phyloP scores from a whole-genome alignment of 352 stramenopile genomes.

The Globisporangium spiculum region DNA sequence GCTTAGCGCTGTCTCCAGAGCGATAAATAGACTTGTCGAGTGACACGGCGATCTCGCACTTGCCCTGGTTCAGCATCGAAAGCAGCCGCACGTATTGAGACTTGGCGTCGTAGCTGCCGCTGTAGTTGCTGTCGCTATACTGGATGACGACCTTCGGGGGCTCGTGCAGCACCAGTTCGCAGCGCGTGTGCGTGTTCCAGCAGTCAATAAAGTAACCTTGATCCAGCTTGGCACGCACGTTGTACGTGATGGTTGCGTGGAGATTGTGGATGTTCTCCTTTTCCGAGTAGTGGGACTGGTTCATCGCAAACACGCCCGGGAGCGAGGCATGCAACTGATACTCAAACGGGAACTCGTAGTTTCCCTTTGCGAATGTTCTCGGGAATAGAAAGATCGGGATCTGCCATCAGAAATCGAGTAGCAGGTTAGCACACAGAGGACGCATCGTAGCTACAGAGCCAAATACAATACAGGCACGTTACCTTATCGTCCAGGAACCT shows the following conservation, averaged over 20 bases:
- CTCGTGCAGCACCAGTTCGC: constrained; percentile 29
- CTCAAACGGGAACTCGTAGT: constrained; percentile 26
- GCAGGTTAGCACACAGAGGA: background rate
- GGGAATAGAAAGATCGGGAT: constrained; percentile 24
- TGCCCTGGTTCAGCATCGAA: constrained; percentile 37
- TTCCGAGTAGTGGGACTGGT: background rate
- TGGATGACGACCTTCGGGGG: constrained; percentile 24
- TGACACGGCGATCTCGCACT: constrained; percentile 27
- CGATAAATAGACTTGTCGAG: constrained; percentile 40
- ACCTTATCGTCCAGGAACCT: constrained; percentile 14
- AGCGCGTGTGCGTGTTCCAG: constrained; percentile 6
- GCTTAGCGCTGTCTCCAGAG: constrained; percentile 26
- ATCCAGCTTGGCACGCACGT: constrained; percentile 8
- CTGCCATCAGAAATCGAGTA: background rate
- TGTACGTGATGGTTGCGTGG: constrained; percentile 15
- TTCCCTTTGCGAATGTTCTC: constrained; percentile 10
- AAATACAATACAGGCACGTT: background rate
- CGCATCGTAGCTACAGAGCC: no score
- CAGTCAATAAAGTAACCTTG: constrained; percentile 7
- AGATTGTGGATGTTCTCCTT: constrained; percentile 4
- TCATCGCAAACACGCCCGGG: constrained; percentile 16
- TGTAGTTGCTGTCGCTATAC: constrained; percentile 11
- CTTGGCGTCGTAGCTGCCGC: constrained; percentile 23
- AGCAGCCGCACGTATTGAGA: constrained; percentile 30
- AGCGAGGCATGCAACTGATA: constrained; percentile 23